Conservation (phyloP, 2,329 filamentous ascomycete genomes). For the Fusarium pseudocircinatum region DNA sequence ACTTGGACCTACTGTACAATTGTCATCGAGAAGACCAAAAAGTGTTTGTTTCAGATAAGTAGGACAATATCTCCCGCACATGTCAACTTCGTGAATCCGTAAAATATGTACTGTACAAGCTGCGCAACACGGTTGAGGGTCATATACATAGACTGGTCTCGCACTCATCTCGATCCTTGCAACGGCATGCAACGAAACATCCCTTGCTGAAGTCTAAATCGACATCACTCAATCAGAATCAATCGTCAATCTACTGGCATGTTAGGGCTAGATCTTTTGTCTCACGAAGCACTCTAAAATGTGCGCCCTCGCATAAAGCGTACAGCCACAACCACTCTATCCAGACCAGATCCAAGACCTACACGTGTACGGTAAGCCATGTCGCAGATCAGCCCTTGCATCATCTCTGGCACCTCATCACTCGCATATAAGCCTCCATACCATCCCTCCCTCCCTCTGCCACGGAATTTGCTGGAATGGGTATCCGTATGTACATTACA, state of each 20-base stretch:
- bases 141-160: background rate
- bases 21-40: background rate
- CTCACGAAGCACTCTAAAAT: background rate
- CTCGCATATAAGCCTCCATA: slow-evolving; percentile 19
- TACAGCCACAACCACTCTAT: background rate
- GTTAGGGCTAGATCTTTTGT: slow-evolving; percentile 3
- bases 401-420: background rate
- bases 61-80: too few relatives aligned
- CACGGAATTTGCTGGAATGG: slow-evolving; percentile 22
- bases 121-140: background rate
- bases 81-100: background rate
- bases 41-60: background rate
- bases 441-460: background rate
- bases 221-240: background rate
- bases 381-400: slow-evolving; percentile 12
- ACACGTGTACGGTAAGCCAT: slow-evolving; percentile 19
- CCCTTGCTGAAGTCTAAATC: slow-evolving; percentile 4
- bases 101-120: background rate
- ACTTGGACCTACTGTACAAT: background rate
- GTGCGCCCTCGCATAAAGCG: slow-evolving; percentile 16
- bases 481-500: background rate
- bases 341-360: background rate
- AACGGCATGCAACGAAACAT: slow-evolving; percentile 18
- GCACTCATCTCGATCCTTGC: slow-evolving; percentile 18
- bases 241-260: slow-evolving; percentile 3